Evolutionary conservation across 176 grass and related monocot species (phyloP), one percentile per base, ranked within the genome.

Genomic region (Thinopyrum elongatum): DNA sequence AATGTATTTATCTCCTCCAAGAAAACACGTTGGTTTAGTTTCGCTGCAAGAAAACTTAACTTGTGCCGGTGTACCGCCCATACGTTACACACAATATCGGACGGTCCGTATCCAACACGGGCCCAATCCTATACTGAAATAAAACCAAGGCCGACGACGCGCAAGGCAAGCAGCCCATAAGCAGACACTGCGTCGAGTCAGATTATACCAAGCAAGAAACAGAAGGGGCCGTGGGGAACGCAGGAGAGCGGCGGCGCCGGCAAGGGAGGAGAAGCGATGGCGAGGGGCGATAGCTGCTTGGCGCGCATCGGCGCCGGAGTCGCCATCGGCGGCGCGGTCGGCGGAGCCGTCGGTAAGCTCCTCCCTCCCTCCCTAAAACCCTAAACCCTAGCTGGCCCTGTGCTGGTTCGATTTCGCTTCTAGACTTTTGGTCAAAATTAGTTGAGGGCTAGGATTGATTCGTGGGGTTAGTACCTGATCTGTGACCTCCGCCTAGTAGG

Each of bases 271-370:
- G 41, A 61, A 53, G 81, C 22, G 61, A 95, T 92, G 93, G 84
- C 75, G 79, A 92, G 91, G 60, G 7, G 14, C 5, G 92, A 95
- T 16, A 90, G 84, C 78, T 95, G 90, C 84, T 68, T 98, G 88
- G 88, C 91, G 85, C 91, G 93, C 58, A 76, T 98, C 27, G 88
- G 90, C 55, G 96, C 88, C 17, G 96, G 96, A 41, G 93, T 76
- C 22, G 91, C 86, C 12, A 60, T 98, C 47, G 96, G 96, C 73
- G 93, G 93, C 46, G 90, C 90, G 7, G 82, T 98, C 44, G 96
- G 96, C 47, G 96, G 93, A 60, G 96, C 96, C 12, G 86, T 95
- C 27, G 96, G 96, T 98, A 95, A 85, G 6, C 49, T 34, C 46
- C 21, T 13, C 39, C 39, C 9, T 76, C 27, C 23, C 47, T 21